Percentiles rank a stretch among this genome's conserved stretches.
Conservation (phyloP, 345 rosid species). For the Kernera saxatilis region DNA sequence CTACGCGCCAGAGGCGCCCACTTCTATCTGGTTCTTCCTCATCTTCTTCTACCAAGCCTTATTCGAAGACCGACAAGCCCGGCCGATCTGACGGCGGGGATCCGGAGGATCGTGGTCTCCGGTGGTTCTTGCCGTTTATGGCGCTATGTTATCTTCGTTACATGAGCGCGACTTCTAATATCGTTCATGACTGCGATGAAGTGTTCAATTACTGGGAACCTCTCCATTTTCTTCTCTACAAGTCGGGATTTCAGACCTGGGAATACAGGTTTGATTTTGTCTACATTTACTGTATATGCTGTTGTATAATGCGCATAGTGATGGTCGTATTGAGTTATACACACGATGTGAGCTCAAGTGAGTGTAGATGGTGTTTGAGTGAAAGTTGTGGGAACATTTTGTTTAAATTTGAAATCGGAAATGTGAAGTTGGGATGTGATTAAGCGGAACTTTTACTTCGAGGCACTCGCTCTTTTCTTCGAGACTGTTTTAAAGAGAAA, state of each 20-base stretch:
- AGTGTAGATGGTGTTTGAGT: neutral
- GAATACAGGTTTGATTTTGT: conserved; percentile 64
- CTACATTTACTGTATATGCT: neutral
- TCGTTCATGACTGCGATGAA: conserved; percentile 97
- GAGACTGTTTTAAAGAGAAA: neutral
- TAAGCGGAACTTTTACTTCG: neutral
- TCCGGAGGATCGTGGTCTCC: conserved; percentile 44
- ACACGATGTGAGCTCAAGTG: neutral
- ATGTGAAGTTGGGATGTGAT: neutral
- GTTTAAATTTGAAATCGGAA: neutral
- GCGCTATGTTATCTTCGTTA: conserved; percentile 75
- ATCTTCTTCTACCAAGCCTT: conserved; percentile 34
- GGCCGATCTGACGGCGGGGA: conserved; percentile 35
- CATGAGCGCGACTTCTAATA: conserved; percentile 97
- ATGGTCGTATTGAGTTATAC: neutral
- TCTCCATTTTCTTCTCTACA: conserved; percentile 84
- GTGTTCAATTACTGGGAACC: conserved; percentile 99
- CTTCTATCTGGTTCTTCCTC: conserved; percentile 40
- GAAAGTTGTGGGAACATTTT: neutral
- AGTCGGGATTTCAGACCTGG: conserved; percentile 96
- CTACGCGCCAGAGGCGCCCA: conserved; percentile 71
- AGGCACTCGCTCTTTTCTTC: neutral
- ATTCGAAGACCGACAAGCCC: conserved; percentile 62
- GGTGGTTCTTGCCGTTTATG: conserved; percentile 72
- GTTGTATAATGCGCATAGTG: neutral